These are phyloP conservation scores for Penicillium fuscoglaucum DNA, from an alignment of 2,329 filamentous ascomycete genomes.

Conservation along the genomic window DNA sequence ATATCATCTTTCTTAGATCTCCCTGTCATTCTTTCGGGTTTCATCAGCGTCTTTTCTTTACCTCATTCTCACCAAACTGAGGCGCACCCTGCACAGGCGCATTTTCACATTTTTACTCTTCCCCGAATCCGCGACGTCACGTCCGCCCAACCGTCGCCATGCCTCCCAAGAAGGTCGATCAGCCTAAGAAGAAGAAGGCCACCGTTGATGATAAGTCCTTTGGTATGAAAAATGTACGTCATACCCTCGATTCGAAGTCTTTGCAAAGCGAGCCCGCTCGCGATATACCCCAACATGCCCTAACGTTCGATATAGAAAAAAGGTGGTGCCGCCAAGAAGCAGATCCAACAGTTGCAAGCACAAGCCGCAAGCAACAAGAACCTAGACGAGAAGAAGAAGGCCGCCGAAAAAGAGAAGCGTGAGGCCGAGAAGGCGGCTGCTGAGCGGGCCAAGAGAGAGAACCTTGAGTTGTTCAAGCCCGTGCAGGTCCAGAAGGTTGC, in stretches of 20 bases:
- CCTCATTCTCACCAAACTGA: slow-evolving; percentile 4
- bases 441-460: slow-evolving; percentile 78
- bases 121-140: slow-evolving; percentile 14
- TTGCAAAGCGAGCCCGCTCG: not conserved
- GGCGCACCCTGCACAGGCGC: slow-evolving; percentile 17
- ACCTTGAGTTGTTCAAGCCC: slow-evolving; percentile 80
- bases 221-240: slow-evolving; percentile 89
- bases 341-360: slow-evolving; percentile 79
- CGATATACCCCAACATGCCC: slow-evolving; percentile 11
- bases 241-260: not conserved
- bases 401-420: slow-evolving; percentile 62
- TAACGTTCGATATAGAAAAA: slow-evolving; percentile 65
- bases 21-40: slow-evolving; percentile 15
- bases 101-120: slow-evolving; percentile 21
- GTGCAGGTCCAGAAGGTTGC: slow-evolving; percentile 97
- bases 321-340: slow-evolving; percentile 82
- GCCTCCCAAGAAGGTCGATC: slow-evolving; percentile 49
- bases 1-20: slow-evolving; percentile 9
- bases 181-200: slow-evolving; percentile 51
- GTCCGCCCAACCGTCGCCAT: slow-evolving; percentile 39
- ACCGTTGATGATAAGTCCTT: slow-evolving; percentile 91
- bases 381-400: slow-evolving; percentile 84
- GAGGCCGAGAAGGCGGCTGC: slow-evolving; percentile 90
- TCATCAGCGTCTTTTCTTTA: slow-evolving; percentile 21
- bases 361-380: slow-evolving; percentile 72